phyloP scores from a whole-genome alignment of 1,284 basidiomycete genomes.

The Apiotrichum sp. region DNA sequence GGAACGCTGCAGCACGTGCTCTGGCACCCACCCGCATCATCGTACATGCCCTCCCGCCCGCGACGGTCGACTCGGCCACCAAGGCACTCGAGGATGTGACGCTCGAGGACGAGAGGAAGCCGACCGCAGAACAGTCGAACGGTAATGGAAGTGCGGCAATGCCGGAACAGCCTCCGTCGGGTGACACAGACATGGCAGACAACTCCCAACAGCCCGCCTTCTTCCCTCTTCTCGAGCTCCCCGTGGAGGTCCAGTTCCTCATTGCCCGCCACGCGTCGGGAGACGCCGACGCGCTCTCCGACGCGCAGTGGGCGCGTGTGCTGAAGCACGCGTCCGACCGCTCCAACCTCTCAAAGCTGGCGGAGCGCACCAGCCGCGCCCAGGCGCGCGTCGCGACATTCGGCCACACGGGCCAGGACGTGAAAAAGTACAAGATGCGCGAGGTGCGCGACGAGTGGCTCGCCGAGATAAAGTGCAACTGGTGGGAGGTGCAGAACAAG shows the following conservation, averaged over 20 bases:
- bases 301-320: slow-evolving; percentile 31
- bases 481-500: slow-evolving; percentile 31
- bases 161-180: neutral
- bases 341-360: slow-evolving; percentile 12
- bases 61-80: slow-evolving; percentile 19
- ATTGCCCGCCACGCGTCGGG: slow-evolving; percentile 29
- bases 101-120: neutral
- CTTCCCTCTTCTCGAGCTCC: slow-evolving; percentile 37
- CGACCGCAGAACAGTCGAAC: too few species aligned
- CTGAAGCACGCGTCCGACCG: slow-evolving; percentile 24
- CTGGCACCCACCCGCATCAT: slow-evolving; percentile 32
- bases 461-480: slow-evolving; percentile 26
- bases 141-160: neutral
- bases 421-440: slow-evolving; percentile 10
- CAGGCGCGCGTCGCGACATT: slow-evolving; percentile 2
- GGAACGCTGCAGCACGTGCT: slow-evolving; percentile 20
- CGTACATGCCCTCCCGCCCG: slow-evolving; percentile 25
- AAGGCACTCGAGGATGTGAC: slow-evolving; percentile 18
- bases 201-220: too few species aligned
- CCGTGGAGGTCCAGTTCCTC: slow-evolving; percentile 32
- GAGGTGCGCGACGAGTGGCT: slow-evolving; percentile 32
- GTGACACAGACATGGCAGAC: neutral
- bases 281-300: slow-evolving; percentile 33
- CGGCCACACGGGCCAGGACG: neutral
- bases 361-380: slow-evolving; percentile 3